Evolutionary conservation across 805 yeast species (phyloP), one percentile per base, ranked within the genome.

Genomic region (Monosporozyma aerobia): DNA sequence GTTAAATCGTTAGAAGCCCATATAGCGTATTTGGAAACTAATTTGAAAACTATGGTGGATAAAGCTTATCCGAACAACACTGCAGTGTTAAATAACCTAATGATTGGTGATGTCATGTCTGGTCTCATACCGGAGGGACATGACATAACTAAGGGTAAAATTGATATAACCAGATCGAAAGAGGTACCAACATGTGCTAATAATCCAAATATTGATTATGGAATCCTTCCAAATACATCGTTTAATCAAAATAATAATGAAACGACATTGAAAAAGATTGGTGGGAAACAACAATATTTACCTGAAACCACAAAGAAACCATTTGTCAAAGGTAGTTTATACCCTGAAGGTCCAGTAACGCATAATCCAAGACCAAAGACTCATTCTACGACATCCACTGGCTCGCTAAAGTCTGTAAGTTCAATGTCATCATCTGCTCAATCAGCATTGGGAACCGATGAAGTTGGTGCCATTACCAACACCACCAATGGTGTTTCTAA

Each of bases 1-100:
- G 82, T 79, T n/a, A 71, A 72, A 46, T 66, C 72, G 2, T 61
- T 79, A 45, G 80, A 69, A 52, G 53, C 57, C 1, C 70, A 67
- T 46, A 58, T 67, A 35, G 62, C 65, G 19, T 52, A 58, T 23
- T 54, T 69, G 43, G 69, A 70, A 50, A 54, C 57, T 3, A 61
- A 61, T 49, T 50, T 69, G 22, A 56, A 56, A 48, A 58, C 56
- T 5, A 45, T 67, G 2, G 63, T 59, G 7, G 64, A 58, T 8
- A 57, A 55, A 49, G 54, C 58, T 13, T 53, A 54, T 46, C 63
- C 63, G 2, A 57, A 62, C 44, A 54, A 56, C 49, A 54, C 51
- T 29, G 52, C 55, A 19, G 54, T 54, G 46, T 51, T 59, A 48
- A 54, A 54, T 23, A 56, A 48, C 29, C 56, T 60, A 57, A 58